These are phyloP conservation scores for Lizonia empirigonia DNA, from an alignment of 2,329 filamentous ascomycete genomes.

Conservation along the genomic window DNA sequence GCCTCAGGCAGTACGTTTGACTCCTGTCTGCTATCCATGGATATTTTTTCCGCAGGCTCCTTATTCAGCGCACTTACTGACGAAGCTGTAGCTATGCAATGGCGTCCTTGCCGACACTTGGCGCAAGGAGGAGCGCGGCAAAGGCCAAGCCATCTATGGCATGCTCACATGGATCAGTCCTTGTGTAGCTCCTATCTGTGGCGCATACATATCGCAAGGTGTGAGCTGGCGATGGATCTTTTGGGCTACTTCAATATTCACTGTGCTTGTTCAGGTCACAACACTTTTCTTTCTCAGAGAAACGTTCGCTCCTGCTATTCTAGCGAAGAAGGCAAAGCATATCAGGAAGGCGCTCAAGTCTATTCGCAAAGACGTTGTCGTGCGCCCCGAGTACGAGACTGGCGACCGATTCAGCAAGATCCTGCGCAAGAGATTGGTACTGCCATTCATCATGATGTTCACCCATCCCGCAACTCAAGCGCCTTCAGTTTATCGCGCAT, in stretches of 20 bases:
- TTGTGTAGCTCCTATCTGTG: slow-evolving; percentile 57
- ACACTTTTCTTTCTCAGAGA: slow-evolving; percentile 64
- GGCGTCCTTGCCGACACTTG: slow-evolving; percentile 60
- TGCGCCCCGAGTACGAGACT: slow-evolving; percentile 50
- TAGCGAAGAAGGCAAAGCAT: slow-evolving; percentile 52
- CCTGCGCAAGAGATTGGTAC: slow-evolving; percentile 33
- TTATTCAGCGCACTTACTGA: slow-evolving; percentile 12
- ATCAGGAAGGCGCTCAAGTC: slow-evolving; percentile 53
- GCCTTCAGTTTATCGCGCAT: slow-evolving; percentile 60
- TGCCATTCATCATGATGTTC: slow-evolving; percentile 57
- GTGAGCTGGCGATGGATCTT: slow-evolving; percentile 73
- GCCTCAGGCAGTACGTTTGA: slow-evolving; percentile 39
- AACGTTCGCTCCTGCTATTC: slow-evolving; percentile 55
- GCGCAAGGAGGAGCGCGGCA: slow-evolving; percentile 65
- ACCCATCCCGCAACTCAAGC: slow-evolving; percentile 67
- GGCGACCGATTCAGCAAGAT: slow-evolving; percentile 34
- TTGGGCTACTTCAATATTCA: slow-evolving; percentile 67
- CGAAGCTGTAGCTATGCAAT: slow-evolving; percentile 34
- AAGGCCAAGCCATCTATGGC: slow-evolving; percentile 65
- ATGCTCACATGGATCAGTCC: slow-evolving; percentile 68
- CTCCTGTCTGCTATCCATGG: too few species aligned
- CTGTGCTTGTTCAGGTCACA: slow-evolving; percentile 63
- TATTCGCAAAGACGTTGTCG: slow-evolving; percentile 20
- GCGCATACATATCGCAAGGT: slow-evolving; percentile 30
- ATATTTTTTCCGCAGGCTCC: too few species aligned